Evolutionary conservation across 179 eudicot genomes (phyloP).

Genomic region (Camellia oleifera): DNA sequence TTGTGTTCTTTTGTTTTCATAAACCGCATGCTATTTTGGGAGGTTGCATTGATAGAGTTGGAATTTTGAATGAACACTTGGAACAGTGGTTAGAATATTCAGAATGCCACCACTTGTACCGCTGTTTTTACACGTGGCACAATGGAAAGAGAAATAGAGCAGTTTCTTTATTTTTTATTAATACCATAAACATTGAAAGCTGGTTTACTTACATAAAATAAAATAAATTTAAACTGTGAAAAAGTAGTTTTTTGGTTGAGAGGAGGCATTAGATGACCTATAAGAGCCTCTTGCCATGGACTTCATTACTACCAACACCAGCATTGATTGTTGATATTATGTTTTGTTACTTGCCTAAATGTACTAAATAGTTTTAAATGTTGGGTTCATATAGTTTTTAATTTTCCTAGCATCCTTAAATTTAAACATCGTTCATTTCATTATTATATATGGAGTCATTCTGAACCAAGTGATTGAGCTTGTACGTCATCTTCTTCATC

Average conservation of each 20-base stretch:
- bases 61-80: not conserved
- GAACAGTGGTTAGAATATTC: not conserved
- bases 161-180: no score
- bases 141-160: not conserved
- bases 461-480: not conserved
- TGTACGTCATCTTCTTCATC: not conserved
- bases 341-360: not conserved
- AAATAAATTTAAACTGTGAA: not conserved
- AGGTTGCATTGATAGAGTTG: not conserved
- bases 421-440: not conserved
- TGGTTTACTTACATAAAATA: no score
- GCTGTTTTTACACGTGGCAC: not conserved
- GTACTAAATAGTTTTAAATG: not conserved
- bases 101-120: not conserved
- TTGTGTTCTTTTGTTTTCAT: not conserved
- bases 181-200: no score
- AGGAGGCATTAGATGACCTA: not conserved
- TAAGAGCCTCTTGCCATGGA: not conserved
- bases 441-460: not conserved
- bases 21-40: not conserved
- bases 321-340: not conserved
- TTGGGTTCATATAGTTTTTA: not conserved
- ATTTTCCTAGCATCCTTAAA: conserved; percentile 3
- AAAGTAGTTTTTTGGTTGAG: not conserved
- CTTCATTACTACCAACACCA: not conserved